Base-by-base conservation (phyloP, 441 rosid genomes). In the Populus hybrid region DNA sequence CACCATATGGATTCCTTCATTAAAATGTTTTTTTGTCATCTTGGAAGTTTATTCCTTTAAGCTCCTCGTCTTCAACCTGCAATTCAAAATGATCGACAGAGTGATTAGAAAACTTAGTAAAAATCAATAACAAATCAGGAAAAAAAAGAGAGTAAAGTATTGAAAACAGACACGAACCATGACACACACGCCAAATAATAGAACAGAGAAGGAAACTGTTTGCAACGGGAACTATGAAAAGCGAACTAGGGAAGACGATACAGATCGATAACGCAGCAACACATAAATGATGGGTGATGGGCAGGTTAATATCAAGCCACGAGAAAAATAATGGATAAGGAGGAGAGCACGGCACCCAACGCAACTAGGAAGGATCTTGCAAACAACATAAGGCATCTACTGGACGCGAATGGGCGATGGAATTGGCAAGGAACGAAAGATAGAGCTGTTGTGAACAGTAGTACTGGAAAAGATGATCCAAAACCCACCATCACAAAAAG, bases 401-500 rank as follows among this genome's bases (percentile, higher is more conserved):
- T 3, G 72, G 23, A 30, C 32, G 32, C 32, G 57, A 63, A 73
- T 36, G 69, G 69, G 18, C 21, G 24, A 42, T 24, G 9, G 69
- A 36, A 32, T 30, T 7, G 28, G 11, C 38, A 12, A 14, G 26
- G 36, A 69, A 16, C 2, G 72, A 18, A 9, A 4, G 18, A 70
- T 8, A 10, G 36, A 46, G 74, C 61, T 26, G 35, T 67, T 10
- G 21, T 21, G 71, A 65, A 32, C 23, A 40, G 46, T 35, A 32
- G 53, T 24, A 78, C 50, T 70, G 67, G 76, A 70, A 77, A 57
- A 59, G 69, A 28, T 12, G 63, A 69, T 76, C 69, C 76, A 66
- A 32, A 73, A 78, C 87, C 82, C 88, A 86, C 87, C 90, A 80
- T 79, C 75, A 87, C 64, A 79, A 30, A n/a, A 12, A 77, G 19